Percentiles rank a stretch among this genome's conserved stretches.
Evolutionary conservation across 106 monocot species (phyloP).

Genomic region (Xerophyta viscosa): DNA sequence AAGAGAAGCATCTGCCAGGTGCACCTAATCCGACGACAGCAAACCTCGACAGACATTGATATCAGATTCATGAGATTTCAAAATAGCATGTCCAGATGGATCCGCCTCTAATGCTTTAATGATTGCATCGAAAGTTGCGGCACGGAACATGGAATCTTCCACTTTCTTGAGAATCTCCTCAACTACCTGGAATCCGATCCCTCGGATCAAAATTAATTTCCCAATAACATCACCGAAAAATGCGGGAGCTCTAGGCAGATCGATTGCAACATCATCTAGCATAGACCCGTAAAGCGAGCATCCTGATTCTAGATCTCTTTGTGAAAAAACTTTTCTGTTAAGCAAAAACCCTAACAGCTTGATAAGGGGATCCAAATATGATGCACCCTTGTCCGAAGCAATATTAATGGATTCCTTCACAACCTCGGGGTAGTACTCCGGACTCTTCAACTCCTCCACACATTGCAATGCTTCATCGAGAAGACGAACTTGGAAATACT

Average conservation of each 20-base stretch:
- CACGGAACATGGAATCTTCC: constrained; percentile 27
- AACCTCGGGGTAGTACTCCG: constrained; percentile 68
- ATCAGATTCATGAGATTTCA: constrained; percentile 13
- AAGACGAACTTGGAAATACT: constrained; percentile 66
- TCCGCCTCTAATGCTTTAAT: constrained; percentile 12
- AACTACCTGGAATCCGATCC: constrained; percentile 42
- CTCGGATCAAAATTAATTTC: constrained; percentile 37
- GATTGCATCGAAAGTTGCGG: constrained; percentile 20
- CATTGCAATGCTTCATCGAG: constrained; percentile 78
- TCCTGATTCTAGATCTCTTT: constrained; percentile 51
- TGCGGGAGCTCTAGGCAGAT: constrained; percentile 66
- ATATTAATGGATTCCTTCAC: constrained; percentile 79
- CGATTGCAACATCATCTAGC: constrained; percentile 79
- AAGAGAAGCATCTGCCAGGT: no score
- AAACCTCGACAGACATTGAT: constrained; percentile 33
- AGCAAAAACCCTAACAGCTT: constrained; percentile 46
- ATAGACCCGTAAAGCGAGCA: constrained; percentile 54
- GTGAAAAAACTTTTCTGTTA: constrained; percentile 25
- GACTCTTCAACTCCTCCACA: constrained; percentile 78
- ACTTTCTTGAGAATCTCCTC: constrained; percentile 69
- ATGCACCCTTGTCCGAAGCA: constrained; percentile 50
- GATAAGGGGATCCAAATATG: constrained; percentile 25
- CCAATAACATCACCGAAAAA: constrained; percentile 68
- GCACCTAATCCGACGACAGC: neutral
- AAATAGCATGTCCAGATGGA: constrained; percentile 26